phyloP scores from a whole-genome alignment of 2,329 filamentous ascomycete species.

The Coniella vitis region DNA sequence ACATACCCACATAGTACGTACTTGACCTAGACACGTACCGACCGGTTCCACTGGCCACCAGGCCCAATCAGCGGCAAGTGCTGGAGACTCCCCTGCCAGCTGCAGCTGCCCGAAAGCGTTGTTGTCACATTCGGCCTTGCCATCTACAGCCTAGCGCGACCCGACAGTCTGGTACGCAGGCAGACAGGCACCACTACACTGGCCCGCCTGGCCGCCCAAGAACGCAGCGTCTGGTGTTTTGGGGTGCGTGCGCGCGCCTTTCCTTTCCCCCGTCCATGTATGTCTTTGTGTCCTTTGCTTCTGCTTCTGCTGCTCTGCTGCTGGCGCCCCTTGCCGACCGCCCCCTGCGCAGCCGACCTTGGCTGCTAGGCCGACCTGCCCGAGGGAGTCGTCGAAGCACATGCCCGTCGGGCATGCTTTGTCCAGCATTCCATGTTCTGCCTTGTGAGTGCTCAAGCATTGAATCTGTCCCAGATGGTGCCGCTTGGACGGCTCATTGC shows the following conservation, averaged over 20 bases:
- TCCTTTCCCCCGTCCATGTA: no score
- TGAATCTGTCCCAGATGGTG: no score
- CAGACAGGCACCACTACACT: background rate
- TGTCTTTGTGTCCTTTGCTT: no score
- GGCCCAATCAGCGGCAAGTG: no score
- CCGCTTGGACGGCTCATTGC: no score
- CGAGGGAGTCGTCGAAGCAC: background rate
- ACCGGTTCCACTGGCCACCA: no score
- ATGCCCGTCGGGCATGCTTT: background rate
- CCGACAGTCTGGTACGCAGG: conserved; percentile 12
- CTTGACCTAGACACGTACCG: no score
- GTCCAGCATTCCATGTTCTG: background rate
- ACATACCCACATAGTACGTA: no score
- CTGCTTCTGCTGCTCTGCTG: background rate
- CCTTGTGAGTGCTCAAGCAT: no score
- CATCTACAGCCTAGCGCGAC: conserved; percentile 2
- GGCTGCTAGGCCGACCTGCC: background rate
- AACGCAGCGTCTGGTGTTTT: background rate
- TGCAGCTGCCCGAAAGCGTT: background rate
- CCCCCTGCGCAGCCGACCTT: background rate
- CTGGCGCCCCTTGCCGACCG: background rate
- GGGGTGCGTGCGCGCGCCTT: background rate
- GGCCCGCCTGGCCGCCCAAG: background rate
- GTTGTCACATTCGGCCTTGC: conserved; percentile 9
- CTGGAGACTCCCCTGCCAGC: background rate